These are phyloP conservation scores for Ulvella scutata DNA, from an alignment of 139 green algal genomes.

Conservation along the genomic window DNA sequence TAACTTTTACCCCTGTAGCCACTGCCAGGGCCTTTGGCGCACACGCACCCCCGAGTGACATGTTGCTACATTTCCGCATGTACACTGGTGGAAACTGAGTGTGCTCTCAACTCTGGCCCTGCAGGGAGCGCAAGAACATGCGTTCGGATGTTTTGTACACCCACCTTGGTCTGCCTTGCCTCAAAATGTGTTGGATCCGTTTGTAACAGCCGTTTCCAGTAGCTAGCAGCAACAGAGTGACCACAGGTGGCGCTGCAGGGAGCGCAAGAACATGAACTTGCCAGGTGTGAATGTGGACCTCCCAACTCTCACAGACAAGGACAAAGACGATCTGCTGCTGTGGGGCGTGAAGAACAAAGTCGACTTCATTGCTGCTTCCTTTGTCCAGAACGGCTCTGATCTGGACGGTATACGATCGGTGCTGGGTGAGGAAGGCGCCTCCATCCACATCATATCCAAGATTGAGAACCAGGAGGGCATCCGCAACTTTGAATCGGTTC, in stretches of 20 bases:
- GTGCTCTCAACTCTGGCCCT: too few species aligned
- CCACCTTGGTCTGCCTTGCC: too few species aligned
- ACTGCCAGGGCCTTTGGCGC: too few species aligned
- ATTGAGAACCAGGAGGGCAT: slow-evolving; percentile 97
- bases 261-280: slow-evolving; percentile 98
- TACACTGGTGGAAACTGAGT: too few species aligned
- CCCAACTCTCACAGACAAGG: slow-evolving; percentile 91
- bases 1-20: too few species aligned
- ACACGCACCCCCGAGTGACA: too few species aligned
- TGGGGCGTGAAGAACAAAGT: slow-evolving; percentile 95
- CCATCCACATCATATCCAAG: slow-evolving; percentile 75
- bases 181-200: too few species aligned
- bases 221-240: too few species aligned
- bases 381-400: slow-evolving; percentile 91
- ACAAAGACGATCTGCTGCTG: slow-evolving; percentile 75
- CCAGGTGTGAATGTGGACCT: slow-evolving; percentile 93
- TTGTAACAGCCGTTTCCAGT: too few species aligned
- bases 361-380: slow-evolving; percentile 97
- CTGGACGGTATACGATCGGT: slow-evolving; percentile 72
- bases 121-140: too few species aligned
- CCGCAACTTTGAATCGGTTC: slow-evolving; percentile 89
- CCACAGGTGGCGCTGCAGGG: slow-evolving; percentile 26
- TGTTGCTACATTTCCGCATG: too few species aligned
- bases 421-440: not conserved
- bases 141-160: too few species aligned